Evolutionary conservation across 2,329 filamentous ascomycete species (phyloP).

Genomic region (Penicillium sp.): DNA sequence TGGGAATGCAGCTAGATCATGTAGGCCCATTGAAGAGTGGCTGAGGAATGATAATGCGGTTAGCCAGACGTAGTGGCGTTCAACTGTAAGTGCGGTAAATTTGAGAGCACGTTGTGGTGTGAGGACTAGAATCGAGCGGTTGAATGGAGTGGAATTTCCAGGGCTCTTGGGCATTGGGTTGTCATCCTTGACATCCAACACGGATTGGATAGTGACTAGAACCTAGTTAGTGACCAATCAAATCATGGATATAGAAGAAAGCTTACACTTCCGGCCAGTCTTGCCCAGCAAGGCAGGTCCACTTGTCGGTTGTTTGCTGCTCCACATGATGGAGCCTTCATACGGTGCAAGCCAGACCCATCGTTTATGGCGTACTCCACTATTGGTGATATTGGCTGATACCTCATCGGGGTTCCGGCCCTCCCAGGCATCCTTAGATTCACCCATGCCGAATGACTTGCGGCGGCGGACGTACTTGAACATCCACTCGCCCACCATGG

Average conservation of each 20-base stretch:
- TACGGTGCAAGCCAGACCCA: constrained; percentile 99
- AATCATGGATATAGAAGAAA: constrained; percentile 2
- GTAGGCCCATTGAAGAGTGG: constrained; percentile 79
- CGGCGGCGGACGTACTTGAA: constrained; percentile 56
- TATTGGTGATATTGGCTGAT: constrained; percentile 66
- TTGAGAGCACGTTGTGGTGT: constrained; percentile 93
- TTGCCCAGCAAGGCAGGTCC: constrained; percentile 90
- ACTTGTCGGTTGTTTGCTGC: constrained; percentile 90
- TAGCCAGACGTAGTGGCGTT: constrained; percentile 93
- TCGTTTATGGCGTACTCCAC: constrained; percentile 78
- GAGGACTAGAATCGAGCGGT: constrained; percentile 90
- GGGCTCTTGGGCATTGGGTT: constrained; percentile 77
- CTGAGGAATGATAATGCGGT: constrained; percentile 93
- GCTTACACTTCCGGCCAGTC: constrained; percentile 89
- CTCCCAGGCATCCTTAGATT: constrained; percentile 48
- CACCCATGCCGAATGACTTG: constrained; percentile 80
- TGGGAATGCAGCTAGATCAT: constrained; percentile 67
- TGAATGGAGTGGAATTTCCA: constrained; percentile 63
- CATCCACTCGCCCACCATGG: constrained; percentile 86
- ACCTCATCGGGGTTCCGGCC: constrained; percentile 66
- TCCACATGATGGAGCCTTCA: constrained; percentile 95
- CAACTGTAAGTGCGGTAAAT: constrained; percentile 80
- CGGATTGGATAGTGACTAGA: constrained; percentile 88
- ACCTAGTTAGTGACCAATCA: constrained; percentile 7
- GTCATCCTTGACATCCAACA: constrained; percentile 94